Percentiles rank a stretch among this genome's conserved stretches.
Evolutionary conservation across 106 monocot genomes (phyloP).

Genomic region (Amphibolis antarctica): DNA sequence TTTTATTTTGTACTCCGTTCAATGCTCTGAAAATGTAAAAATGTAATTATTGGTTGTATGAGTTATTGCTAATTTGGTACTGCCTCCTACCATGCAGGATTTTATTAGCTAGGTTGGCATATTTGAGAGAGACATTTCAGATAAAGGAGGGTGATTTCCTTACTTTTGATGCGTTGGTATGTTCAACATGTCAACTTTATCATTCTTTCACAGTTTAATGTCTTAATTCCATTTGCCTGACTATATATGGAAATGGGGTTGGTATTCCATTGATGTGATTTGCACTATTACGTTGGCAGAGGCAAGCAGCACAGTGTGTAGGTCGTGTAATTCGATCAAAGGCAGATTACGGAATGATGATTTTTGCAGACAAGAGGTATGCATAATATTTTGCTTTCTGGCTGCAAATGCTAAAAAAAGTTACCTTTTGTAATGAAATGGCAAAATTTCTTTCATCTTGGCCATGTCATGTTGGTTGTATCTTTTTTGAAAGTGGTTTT

Average conservation of each 20-base stretch:
- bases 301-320: slow-evolving; percentile 99
- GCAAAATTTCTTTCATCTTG: no score
- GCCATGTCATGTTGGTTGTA: no score
- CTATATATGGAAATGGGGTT: neutral
- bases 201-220: neutral
- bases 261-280: neutral
- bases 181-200: neutral
- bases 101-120: slow-evolving; percentile 81
- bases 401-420: no score
- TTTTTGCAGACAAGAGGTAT: slow-evolving; percentile 99
- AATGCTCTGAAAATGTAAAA: no score
- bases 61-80: neutral
- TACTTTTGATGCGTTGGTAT: slow-evolving; percentile 99
- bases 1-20: no score
- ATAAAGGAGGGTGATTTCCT: slow-evolving; percentile 99
- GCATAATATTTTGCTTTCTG: neutral
- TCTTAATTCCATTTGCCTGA: neutral
- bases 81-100: slow-evolving; percentile 39
- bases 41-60: neutral
- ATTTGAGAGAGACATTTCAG: slow-evolving; percentile 88
- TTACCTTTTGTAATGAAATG: no score
- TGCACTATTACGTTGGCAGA: slow-evolving; percentile 24
- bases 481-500: no score
- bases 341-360: slow-evolving; percentile 99
- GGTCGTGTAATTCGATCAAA: slow-evolving; percentile 98